Base-by-base conservation (phyloP, 2,329 filamentous ascomycete genomes). In the Sarocladium oryzae region DNA sequence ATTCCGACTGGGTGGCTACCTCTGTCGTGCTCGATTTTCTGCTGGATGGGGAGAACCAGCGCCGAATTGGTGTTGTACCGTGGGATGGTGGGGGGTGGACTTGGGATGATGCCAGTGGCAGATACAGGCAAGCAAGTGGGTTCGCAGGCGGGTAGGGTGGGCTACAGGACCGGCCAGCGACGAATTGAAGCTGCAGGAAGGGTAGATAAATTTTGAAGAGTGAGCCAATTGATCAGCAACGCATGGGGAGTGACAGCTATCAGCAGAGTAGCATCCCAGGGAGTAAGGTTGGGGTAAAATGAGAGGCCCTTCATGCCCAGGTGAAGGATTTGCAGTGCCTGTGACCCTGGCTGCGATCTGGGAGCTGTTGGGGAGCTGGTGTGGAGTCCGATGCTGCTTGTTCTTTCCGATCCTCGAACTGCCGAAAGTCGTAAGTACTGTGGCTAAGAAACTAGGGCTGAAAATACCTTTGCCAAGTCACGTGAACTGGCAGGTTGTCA, bases 41-140 rank as follows among this genome's bases (percentile, higher is more conserved):
- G 43, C 5, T 33, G 24, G 28, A 33, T 30, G 26, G 43, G 24
- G 43, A 21, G 4, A 18, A 21, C 24, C 43, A 21, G 7, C 8
- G 21, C 36, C 36, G 36, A 40, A 40, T 40, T 40, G 36, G 36
- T 20, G 36, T 21, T 20, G 16, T 18, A 40, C 36, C 28, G 43
- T 21, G 43, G 43, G 43, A 48, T 48, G 43, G 43, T 48, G 43
- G 43, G 43, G 43, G n/a, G 24, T 33, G 26, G 20, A 33, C 11
- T 45, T 13, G 28, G 13, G 40, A n/a, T 26, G 21, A 16, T 43
- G 40, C 20, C 40, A 26, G 40, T 28, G 40, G 13, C 16, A 20
- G 40, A 24, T 26, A 6, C 7, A 4, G 7, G 10, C n/a, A 10
- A 20, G 21, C 15, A 23, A 40, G 40, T 43, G 40, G 40, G 18